Conservation (phyloP, 768 basidiomycete species). For the Phlegmacium glaucopus region DNA sequence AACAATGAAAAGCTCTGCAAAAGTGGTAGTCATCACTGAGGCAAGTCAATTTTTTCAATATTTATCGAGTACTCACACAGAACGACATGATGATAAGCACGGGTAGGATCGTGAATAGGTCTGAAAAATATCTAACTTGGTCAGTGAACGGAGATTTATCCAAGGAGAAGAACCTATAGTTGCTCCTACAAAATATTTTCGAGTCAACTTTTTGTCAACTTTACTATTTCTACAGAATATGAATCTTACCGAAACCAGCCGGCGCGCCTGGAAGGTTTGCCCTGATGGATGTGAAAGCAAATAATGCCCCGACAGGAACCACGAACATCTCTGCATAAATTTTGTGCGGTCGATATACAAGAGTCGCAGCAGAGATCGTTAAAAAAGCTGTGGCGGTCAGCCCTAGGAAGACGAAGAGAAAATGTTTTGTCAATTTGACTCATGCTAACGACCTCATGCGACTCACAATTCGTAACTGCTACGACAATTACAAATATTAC, state of each 20-base stretch:
- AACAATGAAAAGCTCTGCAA: background rate
- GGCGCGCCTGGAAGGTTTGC: conserved; percentile 21
- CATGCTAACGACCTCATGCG: no score
- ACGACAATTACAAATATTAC: conserved; percentile 11
- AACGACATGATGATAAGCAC: conserved; percentile 13
- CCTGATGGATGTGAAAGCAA: conserved; percentile 16
- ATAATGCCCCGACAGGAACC: conserved; percentile 17
- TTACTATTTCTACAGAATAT: no score
- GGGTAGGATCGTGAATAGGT: conserved; percentile 14
- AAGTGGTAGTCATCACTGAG: background rate
- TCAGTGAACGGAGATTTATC: background rate
- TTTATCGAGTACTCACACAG: conserved; percentile 5
- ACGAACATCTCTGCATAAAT: conserved; percentile 21
- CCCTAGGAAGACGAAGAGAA: conserved; percentile 7
- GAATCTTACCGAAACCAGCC: conserved; percentile 17
- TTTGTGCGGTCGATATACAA: conserved; percentile 10
- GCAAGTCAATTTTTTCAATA: background rate
- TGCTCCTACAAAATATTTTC: background rate
- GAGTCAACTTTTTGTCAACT: background rate
- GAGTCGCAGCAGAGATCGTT: conserved; percentile 11
- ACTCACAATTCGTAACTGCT: conserved; percentile 13
- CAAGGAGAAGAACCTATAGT: background rate
- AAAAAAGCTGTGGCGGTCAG: conserved; percentile 13
- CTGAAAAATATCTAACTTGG: background rate
- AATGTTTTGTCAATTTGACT: background rate